Conservation (phyloP, 345 rosid genomes). For the Camelina sativa region DNA sequence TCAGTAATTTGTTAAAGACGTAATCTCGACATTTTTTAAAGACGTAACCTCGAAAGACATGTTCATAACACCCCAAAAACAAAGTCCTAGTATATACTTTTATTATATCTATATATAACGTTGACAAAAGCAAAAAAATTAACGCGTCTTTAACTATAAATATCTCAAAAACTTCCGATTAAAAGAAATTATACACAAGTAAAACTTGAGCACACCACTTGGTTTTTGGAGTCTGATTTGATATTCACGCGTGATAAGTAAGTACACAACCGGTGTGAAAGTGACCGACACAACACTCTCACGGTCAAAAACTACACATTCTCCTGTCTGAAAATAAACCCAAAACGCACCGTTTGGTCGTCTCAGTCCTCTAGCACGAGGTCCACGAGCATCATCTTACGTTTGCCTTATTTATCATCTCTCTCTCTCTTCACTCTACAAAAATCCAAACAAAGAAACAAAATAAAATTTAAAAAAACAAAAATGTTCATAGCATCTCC, state of each 20-base stretch:
- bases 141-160: too few species aligned
- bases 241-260: conserved; percentile 21
- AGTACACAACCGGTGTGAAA: neutral
- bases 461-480: neutral
- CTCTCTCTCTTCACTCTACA: conserved; percentile 5
- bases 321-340: neutral
- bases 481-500: conserved; percentile 52
- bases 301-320: conserved; percentile 1
- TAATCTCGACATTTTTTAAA: too few species aligned
- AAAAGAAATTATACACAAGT: too few species aligned
- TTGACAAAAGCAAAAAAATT: too few species aligned
- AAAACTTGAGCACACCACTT: too few species aligned
- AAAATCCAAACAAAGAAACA: conserved; percentile 1
- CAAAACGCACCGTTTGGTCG: conserved; percentile 23
- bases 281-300: conserved; percentile 6
- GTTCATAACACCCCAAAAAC: too few species aligned
- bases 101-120: too few species aligned
- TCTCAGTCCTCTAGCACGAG: conserved; percentile 34
- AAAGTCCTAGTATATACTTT: too few species aligned
- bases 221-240: neutral
- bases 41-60: too few species aligned
- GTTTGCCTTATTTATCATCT: conserved; percentile 27
- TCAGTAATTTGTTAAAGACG: too few species aligned
- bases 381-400: conserved; percentile 34
- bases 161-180: too few species aligned